Base-by-base conservation (phyloP, 73 alveolate species). In the Paramecium caudatum region DNA sequence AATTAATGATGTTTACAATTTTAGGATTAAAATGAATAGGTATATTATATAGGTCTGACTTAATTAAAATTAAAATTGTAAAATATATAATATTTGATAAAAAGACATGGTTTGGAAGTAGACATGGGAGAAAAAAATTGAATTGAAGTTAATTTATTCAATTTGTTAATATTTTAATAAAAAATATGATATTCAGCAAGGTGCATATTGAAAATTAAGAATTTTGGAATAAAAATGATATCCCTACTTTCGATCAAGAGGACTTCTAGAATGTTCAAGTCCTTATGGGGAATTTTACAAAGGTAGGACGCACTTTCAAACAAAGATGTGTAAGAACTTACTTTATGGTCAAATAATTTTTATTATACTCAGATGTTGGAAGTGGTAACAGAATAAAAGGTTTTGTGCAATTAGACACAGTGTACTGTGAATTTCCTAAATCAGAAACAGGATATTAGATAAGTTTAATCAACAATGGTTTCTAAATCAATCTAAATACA, bases 301-400 rank as follows among this genome's bases (percentile, higher is more conserved):
- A 68, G 34, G 50, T 68, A 10, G 84, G 84, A 34, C 9, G 84
- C 19, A 68, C 84, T 10, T 68, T 68, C 84, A 68, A 68, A 32
- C 19, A 68, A 43, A 68, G 50, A 68, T 68, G 84, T 25, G 34
- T 37, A 30, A 68, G 84, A 68, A 68, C 84, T 32, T 68, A 68
- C 84, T 68, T 68, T 68, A 16, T 68, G 61, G 55, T 68, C 19
- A 68, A 68, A 37, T 37, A 68, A 37, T 34, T 68, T 32, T 68
- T 68, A 68, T 68, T 68, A 13, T 68, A 68, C 50, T 68, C 84
- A 3, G 84, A 68, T 68, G 50, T 37, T 5, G 84, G 50, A 37
- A 68, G 50, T 34, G 84, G 84, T n/a, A 37, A 32, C 36, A 30
- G 19, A 32, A 34, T 68, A 7, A 68, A 68, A 68, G 84, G 84